These are phyloP conservation scores for Argentina anserina DNA, from an alignment of 306 rosid genomes.

Conservation along the genomic window DNA sequence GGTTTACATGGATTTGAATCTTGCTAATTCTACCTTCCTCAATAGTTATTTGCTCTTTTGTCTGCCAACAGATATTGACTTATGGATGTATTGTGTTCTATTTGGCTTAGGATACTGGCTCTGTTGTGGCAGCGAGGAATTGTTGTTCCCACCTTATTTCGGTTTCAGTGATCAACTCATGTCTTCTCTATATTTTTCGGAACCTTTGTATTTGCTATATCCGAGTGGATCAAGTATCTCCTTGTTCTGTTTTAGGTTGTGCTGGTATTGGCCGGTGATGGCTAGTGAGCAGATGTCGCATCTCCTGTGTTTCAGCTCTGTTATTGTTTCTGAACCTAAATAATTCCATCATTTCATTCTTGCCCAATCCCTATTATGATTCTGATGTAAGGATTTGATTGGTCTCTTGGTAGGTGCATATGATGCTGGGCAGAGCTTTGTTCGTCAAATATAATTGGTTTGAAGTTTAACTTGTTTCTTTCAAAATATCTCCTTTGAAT, in stretches of 20 bases:
- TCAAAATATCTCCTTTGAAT: too few species aligned
- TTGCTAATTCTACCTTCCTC: background rate
- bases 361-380: background rate
- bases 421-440: background rate
- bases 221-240: background rate
- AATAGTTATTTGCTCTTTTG: rapidly evolving
- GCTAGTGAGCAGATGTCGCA: background rate
- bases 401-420: background rate
- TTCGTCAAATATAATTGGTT: background rate
- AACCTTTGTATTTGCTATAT: background rate
- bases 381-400: background rate
- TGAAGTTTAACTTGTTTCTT: background rate
- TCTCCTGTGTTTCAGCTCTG: background rate
- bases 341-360: background rate
- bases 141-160: too few species aligned
- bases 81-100: background rate
- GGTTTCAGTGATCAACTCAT: background rate
- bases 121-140: background rate
- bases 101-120: background rate
- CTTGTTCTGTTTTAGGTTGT: background rate
- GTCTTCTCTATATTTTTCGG: background rate
- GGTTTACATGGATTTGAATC: background rate
- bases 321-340: too few species aligned
- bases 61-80: background rate
- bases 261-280: background rate